Evolutionary conservation across 2,329 filamentous ascomycete genomes (phyloP).

Genomic region (Chrysoporthe austroafricana): DNA sequence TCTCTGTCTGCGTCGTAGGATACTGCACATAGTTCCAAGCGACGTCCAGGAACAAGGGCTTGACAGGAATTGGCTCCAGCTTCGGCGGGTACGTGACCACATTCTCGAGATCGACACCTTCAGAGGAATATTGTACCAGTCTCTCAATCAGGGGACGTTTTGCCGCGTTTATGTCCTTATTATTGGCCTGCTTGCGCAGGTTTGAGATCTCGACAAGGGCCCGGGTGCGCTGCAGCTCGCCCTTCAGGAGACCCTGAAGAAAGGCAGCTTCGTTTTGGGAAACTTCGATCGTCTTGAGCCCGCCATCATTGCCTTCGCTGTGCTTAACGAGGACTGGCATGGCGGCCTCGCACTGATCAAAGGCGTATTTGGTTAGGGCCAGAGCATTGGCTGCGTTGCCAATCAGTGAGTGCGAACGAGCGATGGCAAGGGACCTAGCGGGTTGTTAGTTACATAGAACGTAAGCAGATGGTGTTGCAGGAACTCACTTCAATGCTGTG

Average conservation of each 20-base stretch:
- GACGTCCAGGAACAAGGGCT: slow-evolving; percentile 93
- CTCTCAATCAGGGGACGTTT: slow-evolving; percentile 69
- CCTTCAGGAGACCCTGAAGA: slow-evolving; percentile 65
- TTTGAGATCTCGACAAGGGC: slow-evolving; percentile 84
- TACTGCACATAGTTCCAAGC: slow-evolving; percentile 99
- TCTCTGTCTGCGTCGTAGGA: slow-evolving; percentile 60
- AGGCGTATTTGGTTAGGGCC: slow-evolving; percentile 78
- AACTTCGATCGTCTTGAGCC: slow-evolving; percentile 71
- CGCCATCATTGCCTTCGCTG: slow-evolving; percentile 40
- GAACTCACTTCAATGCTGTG: slow-evolving; percentile 76
- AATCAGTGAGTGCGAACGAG: slow-evolving; percentile 78
- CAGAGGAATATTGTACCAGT: slow-evolving; percentile 74
- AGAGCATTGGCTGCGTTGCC: slow-evolving; percentile 77
- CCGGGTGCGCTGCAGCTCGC: slow-evolving; percentile 78
- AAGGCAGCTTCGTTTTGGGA: slow-evolving; percentile 59
- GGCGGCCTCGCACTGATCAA: slow-evolving; percentile 61
- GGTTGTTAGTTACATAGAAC: slow-evolving; percentile 21
- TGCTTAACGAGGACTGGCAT: slow-evolving; percentile 49
- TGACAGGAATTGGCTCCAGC: slow-evolving; percentile 82
- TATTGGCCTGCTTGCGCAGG: slow-evolving; percentile 53
- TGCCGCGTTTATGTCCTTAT: slow-evolving; percentile 42
- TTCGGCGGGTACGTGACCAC: slow-evolving; percentile 87
- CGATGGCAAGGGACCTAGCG: slow-evolving; percentile 77
- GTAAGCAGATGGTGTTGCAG: neutral
- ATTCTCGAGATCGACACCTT: slow-evolving; percentile 74